Conservation (phyloP, 768 basidiomycete species). For the Mycena kentingensis region DNA sequence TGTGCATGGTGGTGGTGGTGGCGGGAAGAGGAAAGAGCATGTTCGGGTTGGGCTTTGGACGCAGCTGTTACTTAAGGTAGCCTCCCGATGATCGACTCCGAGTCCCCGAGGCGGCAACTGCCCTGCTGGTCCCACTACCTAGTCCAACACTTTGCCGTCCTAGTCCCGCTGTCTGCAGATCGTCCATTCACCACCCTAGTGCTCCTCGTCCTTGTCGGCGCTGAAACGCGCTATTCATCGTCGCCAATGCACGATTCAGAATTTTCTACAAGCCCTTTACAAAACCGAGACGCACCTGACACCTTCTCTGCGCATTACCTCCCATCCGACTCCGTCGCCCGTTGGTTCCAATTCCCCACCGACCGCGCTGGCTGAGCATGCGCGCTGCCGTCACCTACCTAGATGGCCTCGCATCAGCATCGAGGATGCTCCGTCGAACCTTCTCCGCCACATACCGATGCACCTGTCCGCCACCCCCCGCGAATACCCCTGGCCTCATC, state of each 20-base stretch:
- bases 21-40: conserved; percentile 15
- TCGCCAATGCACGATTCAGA: not conserved
- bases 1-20: conserved; percentile 19
- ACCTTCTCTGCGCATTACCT: conserved; percentile 18
- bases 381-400: conserved; percentile 13
- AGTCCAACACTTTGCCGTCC: not conserved
- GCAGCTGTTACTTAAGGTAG: not conserved
- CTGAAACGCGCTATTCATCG: not conserved
- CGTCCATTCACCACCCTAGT: not conserved
- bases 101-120: conserved; percentile 1
- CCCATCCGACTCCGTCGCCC: conserved; percentile 20
- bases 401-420: conserved; percentile 8
- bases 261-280: conserved; percentile 8
- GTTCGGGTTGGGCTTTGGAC: not conserved
- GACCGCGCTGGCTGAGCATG: not conserved
- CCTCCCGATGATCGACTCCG: conserved; percentile 4
- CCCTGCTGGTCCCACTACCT: conserved; percentile 10
- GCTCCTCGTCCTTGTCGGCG: not conserved
- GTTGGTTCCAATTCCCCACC: conserved; percentile 13
- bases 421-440: conserved; percentile 5
- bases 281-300: not conserved
- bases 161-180: conserved; percentile 4
- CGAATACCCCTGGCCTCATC: not conserved
- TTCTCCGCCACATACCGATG: conserved; percentile 21
- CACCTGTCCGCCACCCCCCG: too few species aligned